A percentile compares a stretch with the other conserved stretches of the same genome.
These are phyloP conservation scores for Trametes polyzona DNA, from an alignment of 1,284 basidiomycete genomes.

Conservation along the genomic window DNA sequence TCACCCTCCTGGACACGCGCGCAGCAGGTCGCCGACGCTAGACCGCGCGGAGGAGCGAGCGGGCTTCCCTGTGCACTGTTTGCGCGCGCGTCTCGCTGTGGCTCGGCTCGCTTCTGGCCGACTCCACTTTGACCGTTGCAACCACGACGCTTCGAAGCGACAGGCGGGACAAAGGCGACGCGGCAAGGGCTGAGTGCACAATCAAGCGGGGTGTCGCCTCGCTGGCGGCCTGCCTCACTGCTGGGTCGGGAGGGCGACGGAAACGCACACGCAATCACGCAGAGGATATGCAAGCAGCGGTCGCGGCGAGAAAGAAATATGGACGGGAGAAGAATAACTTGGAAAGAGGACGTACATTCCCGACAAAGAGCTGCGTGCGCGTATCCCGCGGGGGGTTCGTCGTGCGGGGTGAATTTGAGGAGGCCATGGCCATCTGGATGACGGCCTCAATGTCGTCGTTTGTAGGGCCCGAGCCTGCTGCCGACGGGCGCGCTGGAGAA, in stretches of 20 bases:
- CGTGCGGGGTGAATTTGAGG: conserved; percentile 47
- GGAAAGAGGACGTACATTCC: conserved; percentile 65
- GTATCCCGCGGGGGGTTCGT: conserved; percentile 72
- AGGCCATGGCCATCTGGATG: conserved; percentile 71
- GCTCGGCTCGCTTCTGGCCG: not conserved
- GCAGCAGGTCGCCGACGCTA: not conserved
- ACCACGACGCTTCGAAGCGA: not conserved
- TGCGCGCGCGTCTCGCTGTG: no score
- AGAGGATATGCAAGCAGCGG: no score
- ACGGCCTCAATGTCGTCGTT: conserved; percentile 83
- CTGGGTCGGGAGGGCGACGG: not conserved
- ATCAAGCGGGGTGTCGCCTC: not conserved
- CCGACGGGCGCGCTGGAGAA: conserved; percentile 1
- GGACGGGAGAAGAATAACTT: conserved; percentile 4
- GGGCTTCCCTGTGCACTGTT: no score
- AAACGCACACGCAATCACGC: not conserved
- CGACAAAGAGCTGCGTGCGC: conserved; percentile 88
- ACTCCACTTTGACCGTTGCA: not conserved
- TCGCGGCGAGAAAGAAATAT: not conserved
- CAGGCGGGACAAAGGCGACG: not conserved
- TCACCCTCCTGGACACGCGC: not conserved
- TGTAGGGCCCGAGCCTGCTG: conserved; percentile 42
- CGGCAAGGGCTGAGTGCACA: not conserved
- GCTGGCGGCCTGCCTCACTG: not conserved
- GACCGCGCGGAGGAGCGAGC: not conserved